Percentiles rank a stretch among this genome's conserved stretches.
Evolutionary conservation across 371 early-diverging fungal species (phyloP).

Genomic region (Syncephalastrum monosporum): DNA sequence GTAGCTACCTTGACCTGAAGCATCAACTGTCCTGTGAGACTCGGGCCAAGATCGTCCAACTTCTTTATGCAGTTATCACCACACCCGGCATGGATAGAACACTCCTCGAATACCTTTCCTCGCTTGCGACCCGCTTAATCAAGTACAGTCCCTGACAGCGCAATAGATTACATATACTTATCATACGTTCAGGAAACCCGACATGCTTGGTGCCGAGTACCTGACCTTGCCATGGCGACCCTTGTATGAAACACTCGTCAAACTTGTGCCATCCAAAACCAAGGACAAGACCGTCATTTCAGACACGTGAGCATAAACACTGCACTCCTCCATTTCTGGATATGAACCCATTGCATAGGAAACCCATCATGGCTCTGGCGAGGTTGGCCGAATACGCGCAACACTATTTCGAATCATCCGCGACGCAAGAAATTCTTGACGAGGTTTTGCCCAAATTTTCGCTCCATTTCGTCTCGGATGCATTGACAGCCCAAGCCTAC

Average conservation of each 20-base stretch:
- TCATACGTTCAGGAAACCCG: slow-evolving; percentile 41
- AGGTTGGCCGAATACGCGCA: slow-evolving; percentile 41
- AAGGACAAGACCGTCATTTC: slow-evolving; percentile 58
- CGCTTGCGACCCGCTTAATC: slow-evolving; percentile 52
- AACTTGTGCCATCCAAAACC: slow-evolving; percentile 58
- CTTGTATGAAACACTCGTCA: slow-evolving; percentile 61
- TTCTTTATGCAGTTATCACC: slow-evolving; percentile 55
- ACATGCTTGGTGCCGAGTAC: slow-evolving; percentile 53
- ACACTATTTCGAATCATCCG: slow-evolving; percentile 66
- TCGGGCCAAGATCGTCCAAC: slow-evolving; percentile 57
- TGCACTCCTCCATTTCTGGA: not conserved
- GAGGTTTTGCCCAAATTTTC: slow-evolving; percentile 69
- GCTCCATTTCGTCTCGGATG: slow-evolving; percentile 52
- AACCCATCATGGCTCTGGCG: slow-evolving; percentile 30
- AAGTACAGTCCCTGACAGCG: slow-evolving; percentile 43
- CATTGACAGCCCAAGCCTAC: slow-evolving; percentile 57
- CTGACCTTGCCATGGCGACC: slow-evolving; percentile 73
- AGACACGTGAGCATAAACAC: slow-evolving; percentile 54
- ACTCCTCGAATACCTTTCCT: slow-evolving; percentile 58
- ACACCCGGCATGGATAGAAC: slow-evolving; percentile 66
- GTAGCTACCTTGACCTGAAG: slow-evolving; percentile 67
- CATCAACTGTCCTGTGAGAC: slow-evolving; percentile 58
- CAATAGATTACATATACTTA: not conserved
- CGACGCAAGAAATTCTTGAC: slow-evolving; percentile 70
- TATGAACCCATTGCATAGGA: slow-evolving; percentile 17